Percentiles rank a stretch among this genome's conserved stretches.
phyloP scores from a whole-genome alignment of 1,284 basidiomycete genomes.

The Stereum hirsutum region DNA sequence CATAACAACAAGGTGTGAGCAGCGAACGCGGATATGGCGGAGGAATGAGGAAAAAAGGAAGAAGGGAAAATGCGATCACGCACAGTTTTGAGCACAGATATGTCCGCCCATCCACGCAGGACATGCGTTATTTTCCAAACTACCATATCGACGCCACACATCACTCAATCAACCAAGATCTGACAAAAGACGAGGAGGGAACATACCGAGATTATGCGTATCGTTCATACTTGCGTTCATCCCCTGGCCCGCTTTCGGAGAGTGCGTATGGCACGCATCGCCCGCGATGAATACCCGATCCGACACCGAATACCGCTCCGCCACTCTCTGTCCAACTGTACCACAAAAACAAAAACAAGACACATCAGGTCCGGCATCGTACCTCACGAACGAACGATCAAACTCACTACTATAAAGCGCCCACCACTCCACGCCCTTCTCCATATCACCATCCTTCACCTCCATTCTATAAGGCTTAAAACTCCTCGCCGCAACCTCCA shows the following conservation, averaged over 20 bases:
- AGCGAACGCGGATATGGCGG: neutral
- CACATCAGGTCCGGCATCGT: too few relatives aligned
- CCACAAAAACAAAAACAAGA: neutral
- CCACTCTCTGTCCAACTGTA: slow-evolving; percentile 68
- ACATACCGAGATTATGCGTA: slow-evolving; percentile 62
- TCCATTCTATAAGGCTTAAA: slow-evolving; percentile 62
- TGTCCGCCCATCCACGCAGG: slow-evolving; percentile 58
- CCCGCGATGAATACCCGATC: slow-evolving; percentile 78
- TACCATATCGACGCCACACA: slow-evolving; percentile 17
- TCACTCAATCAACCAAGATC: neutral
- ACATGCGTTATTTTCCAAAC: slow-evolving; percentile 76
- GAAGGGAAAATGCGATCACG: slow-evolving; percentile 13
- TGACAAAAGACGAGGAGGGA: neutral
- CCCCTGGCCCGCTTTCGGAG: slow-evolving; percentile 64
- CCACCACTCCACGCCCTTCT: slow-evolving; percentile 89
- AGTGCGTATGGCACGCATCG: slow-evolving; percentile 80
- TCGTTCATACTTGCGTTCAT: slow-evolving; percentile 80
- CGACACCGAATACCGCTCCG: slow-evolving; percentile 52
- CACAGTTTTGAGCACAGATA: slow-evolving; percentile 64
- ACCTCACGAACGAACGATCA: neutral
- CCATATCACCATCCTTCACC: slow-evolving; percentile 38
- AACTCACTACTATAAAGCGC: slow-evolving; percentile 55
- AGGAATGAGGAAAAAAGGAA: neutral
- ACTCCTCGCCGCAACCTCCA: slow-evolving; percentile 57
- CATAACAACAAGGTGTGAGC: too few relatives aligned